Evolutionary conservation across 768 basidiomycete species (phyloP).

Genomic region (Trametes cubensis): DNA sequence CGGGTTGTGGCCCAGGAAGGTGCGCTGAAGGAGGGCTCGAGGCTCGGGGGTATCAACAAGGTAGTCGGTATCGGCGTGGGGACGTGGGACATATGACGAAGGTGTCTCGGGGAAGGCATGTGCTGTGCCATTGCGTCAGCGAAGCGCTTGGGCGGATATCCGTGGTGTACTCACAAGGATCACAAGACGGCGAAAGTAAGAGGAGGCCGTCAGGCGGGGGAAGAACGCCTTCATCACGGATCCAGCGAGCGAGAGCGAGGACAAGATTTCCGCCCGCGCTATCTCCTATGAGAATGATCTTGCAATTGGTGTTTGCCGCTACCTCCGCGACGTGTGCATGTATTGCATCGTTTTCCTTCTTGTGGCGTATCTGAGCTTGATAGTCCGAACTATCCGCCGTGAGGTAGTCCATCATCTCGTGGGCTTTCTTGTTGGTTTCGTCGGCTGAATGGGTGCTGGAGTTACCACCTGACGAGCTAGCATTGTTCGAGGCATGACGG

Average conservation of each 20-base stretch:
- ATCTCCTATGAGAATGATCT: slow-evolving; percentile 55
- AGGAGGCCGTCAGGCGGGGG: slow-evolving; percentile 50
- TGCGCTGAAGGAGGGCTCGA: slow-evolving; percentile 52
- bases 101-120: slow-evolving; percentile 52
- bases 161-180: slow-evolving; percentile 34
- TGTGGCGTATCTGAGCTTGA: slow-evolving; percentile 3
- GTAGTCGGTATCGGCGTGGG: slow-evolving; percentile 52
- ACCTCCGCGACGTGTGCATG: slow-evolving; percentile 14
- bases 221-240: slow-evolving; percentile 51
- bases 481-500: neutral
- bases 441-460: neutral
- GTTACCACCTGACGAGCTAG: neutral
- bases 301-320: slow-evolving; percentile 26
- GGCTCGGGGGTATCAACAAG: slow-evolving; percentile 57
- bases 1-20: slow-evolving; percentile 51
- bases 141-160: slow-evolving; percentile 30
- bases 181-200: slow-evolving; percentile 47
- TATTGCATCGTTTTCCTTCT: slow-evolving; percentile 17
- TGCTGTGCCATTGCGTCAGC: slow-evolving; percentile 32
- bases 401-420: slow-evolving; percentile 11
- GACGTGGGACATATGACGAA: slow-evolving; percentile 52
- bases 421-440: slow-evolving; percentile 1
- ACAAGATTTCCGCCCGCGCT: slow-evolving; percentile 58
- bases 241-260: slow-evolving; percentile 53
- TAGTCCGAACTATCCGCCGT: slow-evolving; percentile 13